Base-by-base conservation (phyloP, 2,329 filamentous ascomycete species). In the Calonectria pauciramosa region DNA sequence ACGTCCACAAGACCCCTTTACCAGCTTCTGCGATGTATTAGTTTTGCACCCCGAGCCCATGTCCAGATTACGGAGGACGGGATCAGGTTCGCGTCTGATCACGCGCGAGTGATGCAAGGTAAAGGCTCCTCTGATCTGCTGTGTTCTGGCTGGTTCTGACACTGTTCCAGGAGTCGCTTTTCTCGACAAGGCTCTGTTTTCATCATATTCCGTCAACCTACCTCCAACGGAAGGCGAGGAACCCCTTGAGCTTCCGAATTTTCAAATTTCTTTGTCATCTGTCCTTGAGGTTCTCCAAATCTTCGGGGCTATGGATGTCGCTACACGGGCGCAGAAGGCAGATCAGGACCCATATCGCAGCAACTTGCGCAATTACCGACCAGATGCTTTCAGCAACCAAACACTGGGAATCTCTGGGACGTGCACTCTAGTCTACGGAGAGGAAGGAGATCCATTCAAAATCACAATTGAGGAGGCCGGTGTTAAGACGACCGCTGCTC, bases 241-340 rank as follows among this genome's bases (percentile, higher is more conserved):
- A 23, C 81, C 84, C 0, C 72, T 83, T 1, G 84, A 88, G 5
- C 89, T 91, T 36, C 93, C 95, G 10, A 91, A 90, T 67, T 99
- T 99, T 83, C 94, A 97, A 82, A 93, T 99, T 77, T 97, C 96
- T 2, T 91, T 99, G 11, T 90, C 93, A 6, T 95, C 96, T 23
- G 90, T 99, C 4, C 91, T 99, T 68, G 97, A 99, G 86, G 98
- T 96, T 0, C 90, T 99, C 10, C 96, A 98, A 82, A 99, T 99
- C 65, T 98, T 99, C 82, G 95, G 95, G 65, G 92, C 96, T n/a
- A 91, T 96, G 59, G 94, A 95, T 77, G 89, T 92, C 18, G 87
- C 91, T 8, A 88, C 87, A 51, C 90, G 90, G 76, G 87, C 90
- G 64, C 88, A 90, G 66, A 92, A 90, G 80, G 86, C 89, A 9